These are phyloP conservation scores for Colletotrichum lentis DNA, from an alignment of 2,329 filamentous ascomycete genomes.

Conservation along the genomic window DNA sequence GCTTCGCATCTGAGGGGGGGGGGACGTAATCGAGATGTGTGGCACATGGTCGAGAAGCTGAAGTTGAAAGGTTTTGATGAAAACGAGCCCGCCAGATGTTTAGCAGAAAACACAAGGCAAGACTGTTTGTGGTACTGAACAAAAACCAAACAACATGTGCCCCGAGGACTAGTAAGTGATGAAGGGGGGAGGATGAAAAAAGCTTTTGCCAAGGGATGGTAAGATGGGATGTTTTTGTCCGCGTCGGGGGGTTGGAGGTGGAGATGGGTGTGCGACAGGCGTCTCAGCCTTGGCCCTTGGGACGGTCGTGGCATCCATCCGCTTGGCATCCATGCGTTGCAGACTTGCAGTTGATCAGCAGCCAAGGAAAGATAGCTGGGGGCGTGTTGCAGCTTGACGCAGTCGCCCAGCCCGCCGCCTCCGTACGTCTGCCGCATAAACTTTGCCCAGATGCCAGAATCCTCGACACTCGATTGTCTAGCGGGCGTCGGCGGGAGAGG, in stretches of 20 bases:
- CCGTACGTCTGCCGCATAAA: constrained; percentile 4
- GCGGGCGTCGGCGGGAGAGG: background rate
- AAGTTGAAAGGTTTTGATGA: background rate
- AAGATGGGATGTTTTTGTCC: constrained; percentile 7
- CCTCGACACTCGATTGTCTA: background rate
- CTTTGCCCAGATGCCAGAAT: constrained; percentile 15
- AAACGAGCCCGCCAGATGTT: background rate
- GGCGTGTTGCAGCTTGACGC: constrained; percentile 5
- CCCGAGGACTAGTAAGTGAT: background rate
- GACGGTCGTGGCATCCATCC: constrained; percentile 15
- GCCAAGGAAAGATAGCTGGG: background rate
- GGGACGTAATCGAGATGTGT: background rate
- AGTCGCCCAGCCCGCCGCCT: constrained; percentile 4
- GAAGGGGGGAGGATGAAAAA: constrained; percentile 15
- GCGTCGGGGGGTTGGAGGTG: background rate
- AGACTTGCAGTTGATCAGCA: background rate
- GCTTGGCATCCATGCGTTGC: constrained; percentile 15
- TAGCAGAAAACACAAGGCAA: background rate
- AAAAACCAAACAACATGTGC: background rate
- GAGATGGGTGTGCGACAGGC: constrained; percentile 7
- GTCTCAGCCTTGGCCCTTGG: constrained; percentile 8
- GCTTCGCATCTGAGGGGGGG: background rate
- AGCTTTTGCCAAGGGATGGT: constrained; percentile 36
- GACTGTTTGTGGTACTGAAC: background rate
- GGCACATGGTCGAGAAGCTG: background rate